A percentile compares a stretch with the other conserved stretches of the same genome.
Evolutionary conservation across 257 asterid genomes (phyloP).

Genomic region (Salvia rosmarinus): DNA sequence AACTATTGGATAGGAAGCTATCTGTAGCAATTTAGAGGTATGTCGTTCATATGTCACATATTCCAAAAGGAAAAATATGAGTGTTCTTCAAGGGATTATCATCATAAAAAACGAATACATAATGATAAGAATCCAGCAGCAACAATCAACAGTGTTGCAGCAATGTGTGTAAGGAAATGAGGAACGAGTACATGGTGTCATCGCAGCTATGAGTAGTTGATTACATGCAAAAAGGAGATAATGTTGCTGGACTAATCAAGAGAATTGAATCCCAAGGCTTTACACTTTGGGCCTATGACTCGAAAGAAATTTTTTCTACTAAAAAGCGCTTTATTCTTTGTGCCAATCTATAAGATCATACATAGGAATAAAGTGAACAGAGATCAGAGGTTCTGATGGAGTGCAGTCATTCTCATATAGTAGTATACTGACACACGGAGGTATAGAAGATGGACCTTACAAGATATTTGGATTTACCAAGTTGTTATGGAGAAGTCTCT

Average conservation of each 20-base stretch:
- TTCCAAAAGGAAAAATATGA: not conserved
- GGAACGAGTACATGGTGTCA: not conserved
- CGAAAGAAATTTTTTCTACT: not conserved
- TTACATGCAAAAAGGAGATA: not conserved
- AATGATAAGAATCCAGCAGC: no score
- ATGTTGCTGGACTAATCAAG: not conserved
- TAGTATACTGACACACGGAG: not conserved
- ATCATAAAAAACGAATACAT: no score
- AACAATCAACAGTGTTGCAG: not conserved
- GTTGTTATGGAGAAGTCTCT: not conserved
- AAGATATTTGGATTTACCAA: not conserved
- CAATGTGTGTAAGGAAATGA: not conserved
- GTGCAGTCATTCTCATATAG: not conserved
- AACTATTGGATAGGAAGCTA: slow-evolving; percentile 12
- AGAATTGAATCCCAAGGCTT: not conserved
- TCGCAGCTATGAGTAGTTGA: not conserved
- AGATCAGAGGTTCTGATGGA: not conserved
- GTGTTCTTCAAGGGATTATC: no score
- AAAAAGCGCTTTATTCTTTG: not conserved
- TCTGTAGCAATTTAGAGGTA: not conserved
- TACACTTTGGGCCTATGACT: not conserved
- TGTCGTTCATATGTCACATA: slow-evolving; percentile 6
- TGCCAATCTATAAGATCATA: not conserved
- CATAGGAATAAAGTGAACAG: not conserved
- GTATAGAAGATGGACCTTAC: not conserved